Evolutionary conservation across 495 filamentous ascomycete species (phyloP).

Genomic region (Aspergillus haitiensis): DNA sequence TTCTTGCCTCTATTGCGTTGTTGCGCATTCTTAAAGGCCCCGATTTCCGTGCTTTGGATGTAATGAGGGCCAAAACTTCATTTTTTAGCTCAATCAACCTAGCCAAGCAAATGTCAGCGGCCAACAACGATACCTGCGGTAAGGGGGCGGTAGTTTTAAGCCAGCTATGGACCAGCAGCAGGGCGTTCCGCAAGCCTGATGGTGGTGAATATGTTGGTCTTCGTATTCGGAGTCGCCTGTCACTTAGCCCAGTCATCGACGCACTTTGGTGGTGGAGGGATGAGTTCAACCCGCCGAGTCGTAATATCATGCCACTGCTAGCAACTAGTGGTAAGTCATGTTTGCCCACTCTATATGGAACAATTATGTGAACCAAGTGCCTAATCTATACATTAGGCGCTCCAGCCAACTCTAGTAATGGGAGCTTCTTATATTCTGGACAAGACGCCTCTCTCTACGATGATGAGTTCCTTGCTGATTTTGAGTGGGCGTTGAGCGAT

Average conservation of each 20-base stretch:
- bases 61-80: slow-evolving; percentile 31
- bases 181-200: slow-evolving; percentile 45
- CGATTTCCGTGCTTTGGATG: slow-evolving; percentile 32
- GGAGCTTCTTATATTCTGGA: slow-evolving; percentile 2
- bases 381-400: no score
- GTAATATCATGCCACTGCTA: slow-evolving; percentile 15
- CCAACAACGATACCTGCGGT: slow-evolving; percentile 36
- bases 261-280: slow-evolving; percentile 53
- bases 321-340: not conserved
- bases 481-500: slow-evolving; percentile 43
- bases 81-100: slow-evolving; percentile 43
- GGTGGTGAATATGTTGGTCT: slow-evolving; percentile 40
- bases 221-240: slow-evolving; percentile 46
- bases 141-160: slow-evolving; percentile 37
- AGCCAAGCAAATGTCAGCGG: slow-evolving; percentile 39
- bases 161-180: slow-evolving; percentile 48
- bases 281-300: slow-evolving; percentile 41
- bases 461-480: slow-evolving; percentile 41
- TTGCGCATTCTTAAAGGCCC: slow-evolving; percentile 45
- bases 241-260: slow-evolving; percentile 45
- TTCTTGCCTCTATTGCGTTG: slow-evolving; percentile 38
- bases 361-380: no score
- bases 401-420: no score
- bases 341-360: no score
- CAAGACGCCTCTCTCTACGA: slow-evolving; percentile 35